Percentiles rank a stretch among this genome's conserved stretches.
phyloP scores from a whole-genome alignment of 2,329 filamentous ascomycete genomes.

The Chrysoporthe deuterocubensis region DNA sequence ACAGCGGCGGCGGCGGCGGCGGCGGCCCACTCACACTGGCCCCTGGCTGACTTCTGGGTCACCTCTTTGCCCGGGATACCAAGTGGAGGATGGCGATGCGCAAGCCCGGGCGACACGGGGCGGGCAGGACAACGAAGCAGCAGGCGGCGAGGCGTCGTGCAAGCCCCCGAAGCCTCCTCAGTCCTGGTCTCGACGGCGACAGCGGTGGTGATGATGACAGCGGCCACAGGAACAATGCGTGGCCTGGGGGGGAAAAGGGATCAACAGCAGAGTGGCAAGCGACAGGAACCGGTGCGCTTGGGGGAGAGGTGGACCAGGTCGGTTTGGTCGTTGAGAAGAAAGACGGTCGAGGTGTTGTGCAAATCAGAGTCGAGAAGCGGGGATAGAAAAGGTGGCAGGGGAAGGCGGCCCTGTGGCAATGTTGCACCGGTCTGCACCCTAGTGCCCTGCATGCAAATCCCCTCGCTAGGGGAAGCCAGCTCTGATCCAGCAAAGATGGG shows the following conservation, averaged over 20 bases:
- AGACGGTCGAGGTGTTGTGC: constrained; percentile 24
- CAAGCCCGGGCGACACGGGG: constrained; percentile 7
- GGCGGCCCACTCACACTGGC: constrained; percentile 26
- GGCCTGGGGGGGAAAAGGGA: too few species aligned
- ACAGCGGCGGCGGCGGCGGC: constrained; percentile 16
- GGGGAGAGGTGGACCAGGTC: background rate
- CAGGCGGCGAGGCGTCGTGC: background rate
- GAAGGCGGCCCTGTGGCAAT: constrained; percentile 30
- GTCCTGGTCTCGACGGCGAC: background rate
- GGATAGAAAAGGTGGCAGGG: constrained; percentile 29
- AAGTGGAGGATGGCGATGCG: constrained; percentile 20
- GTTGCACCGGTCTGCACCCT: constrained; percentile 25
- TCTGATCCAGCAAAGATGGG: constrained; percentile 18
- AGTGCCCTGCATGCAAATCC: constrained; percentile 27
- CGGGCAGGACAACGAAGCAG: constrained; percentile 7
- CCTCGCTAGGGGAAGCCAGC: constrained; percentile 25
- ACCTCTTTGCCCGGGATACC: constrained; percentile 17
- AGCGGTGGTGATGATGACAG: background rate
- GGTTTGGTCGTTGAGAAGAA: constrained; percentile 9
- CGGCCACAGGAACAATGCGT: too few species aligned
- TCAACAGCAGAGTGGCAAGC: background rate
- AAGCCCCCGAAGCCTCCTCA: background rate
- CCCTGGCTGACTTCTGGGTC: constrained; percentile 20
- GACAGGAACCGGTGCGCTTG: background rate
- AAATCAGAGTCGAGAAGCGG: constrained; percentile 26